A percentile compares a stretch with the other conserved stretches of the same genome.
Conservation (phyloP, 1,139 yeast species). For the Ashbya aceris region DNA sequence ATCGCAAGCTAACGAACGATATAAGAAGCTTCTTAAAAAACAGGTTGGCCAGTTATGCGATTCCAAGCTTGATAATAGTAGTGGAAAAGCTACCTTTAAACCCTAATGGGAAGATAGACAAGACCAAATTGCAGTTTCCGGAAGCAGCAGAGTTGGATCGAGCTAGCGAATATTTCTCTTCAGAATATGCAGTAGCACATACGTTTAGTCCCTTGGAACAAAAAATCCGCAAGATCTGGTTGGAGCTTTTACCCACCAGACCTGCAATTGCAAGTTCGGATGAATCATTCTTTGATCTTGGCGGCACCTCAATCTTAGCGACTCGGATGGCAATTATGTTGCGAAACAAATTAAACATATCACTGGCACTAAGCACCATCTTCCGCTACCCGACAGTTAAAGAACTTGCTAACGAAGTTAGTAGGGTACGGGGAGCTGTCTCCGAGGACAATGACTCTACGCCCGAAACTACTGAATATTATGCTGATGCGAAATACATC, state of each 20-base stretch:
- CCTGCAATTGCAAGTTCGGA: slow-evolving; percentile 68
- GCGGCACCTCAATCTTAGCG: slow-evolving; percentile 95
- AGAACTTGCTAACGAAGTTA: slow-evolving; percentile 67
- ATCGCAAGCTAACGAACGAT: slow-evolving; percentile 68
- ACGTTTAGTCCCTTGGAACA: slow-evolving; percentile 53
- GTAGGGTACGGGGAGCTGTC: slow-evolving; percentile 20
- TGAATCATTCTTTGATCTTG: slow-evolving; percentile 93
- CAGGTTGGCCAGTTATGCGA: slow-evolving; percentile 86
- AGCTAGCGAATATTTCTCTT: slow-evolving; percentile 33
- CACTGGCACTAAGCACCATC: slow-evolving; percentile 80
- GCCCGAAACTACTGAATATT: slow-evolving; percentile 50
- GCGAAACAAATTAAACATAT: slow-evolving; percentile 66
- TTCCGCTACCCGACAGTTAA: slow-evolving; percentile 82
- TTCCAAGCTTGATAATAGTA: slow-evolving; percentile 87
- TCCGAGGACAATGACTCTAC: slow-evolving; percentile 11
- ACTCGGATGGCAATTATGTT: slow-evolving; percentile 94
- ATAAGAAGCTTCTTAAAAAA: slow-evolving; percentile 74
- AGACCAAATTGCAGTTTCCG: slow-evolving; percentile 95
- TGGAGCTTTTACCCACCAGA: slow-evolving; percentile 70
- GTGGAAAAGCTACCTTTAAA: slow-evolving; percentile 79
- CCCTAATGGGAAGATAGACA: slow-evolving; percentile 97
- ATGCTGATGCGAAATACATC: slow-evolving; percentile 63
- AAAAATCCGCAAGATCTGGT: slow-evolving; percentile 73
- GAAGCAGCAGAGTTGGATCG: slow-evolving; percentile 63
- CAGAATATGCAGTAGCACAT: slow-evolving; percentile 30